A percentile compares a stretch with the other conserved stretches of the same genome.
Evolutionary conservation across 345 rosid species (phyloP).

Genomic region (Gossypium ekmanianum): DNA sequence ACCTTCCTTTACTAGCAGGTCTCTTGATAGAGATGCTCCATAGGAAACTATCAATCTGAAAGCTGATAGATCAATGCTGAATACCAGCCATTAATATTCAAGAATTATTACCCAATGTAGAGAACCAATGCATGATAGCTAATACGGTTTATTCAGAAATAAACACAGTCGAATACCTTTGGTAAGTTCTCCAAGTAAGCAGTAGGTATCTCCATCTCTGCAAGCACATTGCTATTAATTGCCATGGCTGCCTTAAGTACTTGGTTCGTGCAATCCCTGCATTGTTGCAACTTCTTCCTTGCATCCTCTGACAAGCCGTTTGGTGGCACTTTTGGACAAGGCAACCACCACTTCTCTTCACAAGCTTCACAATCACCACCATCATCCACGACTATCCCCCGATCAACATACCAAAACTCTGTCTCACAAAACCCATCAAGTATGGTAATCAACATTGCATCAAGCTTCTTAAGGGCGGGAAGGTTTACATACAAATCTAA

Average conservation of each 20-base stretch:
- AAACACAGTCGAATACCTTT: constrained; percentile 44
- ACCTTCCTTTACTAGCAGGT: background rate
- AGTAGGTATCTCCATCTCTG: constrained; percentile 88
- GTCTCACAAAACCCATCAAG: constrained; percentile 73
- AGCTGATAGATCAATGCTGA: background rate
- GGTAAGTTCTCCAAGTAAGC: constrained; percentile 87
- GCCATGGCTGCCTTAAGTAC: constrained; percentile 97
- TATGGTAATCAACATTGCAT: constrained; percentile 75
- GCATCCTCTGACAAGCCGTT: constrained; percentile 73
- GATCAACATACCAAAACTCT: constrained; percentile 89
- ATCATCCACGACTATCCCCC: constrained; percentile 70
- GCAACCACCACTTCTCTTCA: constrained; percentile 92
- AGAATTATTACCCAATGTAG: background rate
- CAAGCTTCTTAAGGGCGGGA: constrained; percentile 96
- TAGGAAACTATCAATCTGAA: background rate
- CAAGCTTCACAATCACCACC: constrained; percentile 43
- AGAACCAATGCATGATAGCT: background rate
- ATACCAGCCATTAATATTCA: background rate
- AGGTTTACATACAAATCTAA: constrained; percentile 85
- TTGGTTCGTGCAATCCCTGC: constrained; percentile 85
- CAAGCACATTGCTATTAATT: constrained; percentile 79
- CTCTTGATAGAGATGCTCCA: background rate
- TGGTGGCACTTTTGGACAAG: constrained; percentile 77
- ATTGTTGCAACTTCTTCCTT: constrained; percentile 79
- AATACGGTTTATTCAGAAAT: background rate